Conservation (phyloP, 2,329 filamentous ascomycete genomes). For the Emmonsiellopsis sp. region DNA sequence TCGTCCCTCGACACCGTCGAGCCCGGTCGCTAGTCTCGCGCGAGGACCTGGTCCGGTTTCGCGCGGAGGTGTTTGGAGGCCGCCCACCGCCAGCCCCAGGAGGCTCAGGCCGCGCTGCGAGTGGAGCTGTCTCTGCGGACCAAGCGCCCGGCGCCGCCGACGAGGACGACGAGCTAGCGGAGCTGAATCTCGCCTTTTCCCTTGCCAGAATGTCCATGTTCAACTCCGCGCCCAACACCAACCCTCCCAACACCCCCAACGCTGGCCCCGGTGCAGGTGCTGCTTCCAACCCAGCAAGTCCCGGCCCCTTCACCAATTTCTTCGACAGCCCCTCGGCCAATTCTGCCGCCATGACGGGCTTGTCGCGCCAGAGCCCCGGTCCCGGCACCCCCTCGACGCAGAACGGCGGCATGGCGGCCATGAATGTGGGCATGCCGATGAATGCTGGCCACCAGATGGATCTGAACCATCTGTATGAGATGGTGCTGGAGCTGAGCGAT, state of each 20-base stretch:
- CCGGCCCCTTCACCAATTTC: slow-evolving; percentile 24
- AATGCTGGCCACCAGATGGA: slow-evolving; percentile 44
- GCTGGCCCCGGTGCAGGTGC: not conserved
- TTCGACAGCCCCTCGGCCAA: slow-evolving; percentile 18
- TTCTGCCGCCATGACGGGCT: slow-evolving; percentile 7
- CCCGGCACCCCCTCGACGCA: slow-evolving; percentile 11
- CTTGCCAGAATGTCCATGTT: slow-evolving; percentile 10
- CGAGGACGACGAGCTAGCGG: slow-evolving; percentile 18
- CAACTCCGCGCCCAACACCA: slow-evolving; percentile 3
- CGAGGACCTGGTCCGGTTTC: slow-evolving; percentile 12
- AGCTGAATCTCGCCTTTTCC: slow-evolving; percentile 27
- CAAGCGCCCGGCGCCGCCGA: slow-evolving; percentile 1
- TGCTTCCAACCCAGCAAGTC: slow-evolving; percentile 13
- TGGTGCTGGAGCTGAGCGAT: slow-evolving; percentile 41
- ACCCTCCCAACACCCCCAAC: not conserved
- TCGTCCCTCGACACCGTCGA: slow-evolving; percentile 11
- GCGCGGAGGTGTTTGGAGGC: slow-evolving; percentile 9
- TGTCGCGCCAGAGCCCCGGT: slow-evolving; percentile 26
- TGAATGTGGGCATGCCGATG: slow-evolving; percentile 31
- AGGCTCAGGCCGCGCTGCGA: too few species aligned
- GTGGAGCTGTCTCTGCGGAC: slow-evolving; percentile 2
- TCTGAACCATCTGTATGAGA: slow-evolving; percentile 40
- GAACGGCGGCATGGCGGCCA: slow-evolving; percentile 14
- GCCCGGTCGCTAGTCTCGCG: slow-evolving; percentile 9
- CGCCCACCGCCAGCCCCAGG: slow-evolving; percentile 1